These are phyloP conservation scores for Delonix regia DNA, from an alignment of 306 rosid species.

Conservation along the genomic window DNA sequence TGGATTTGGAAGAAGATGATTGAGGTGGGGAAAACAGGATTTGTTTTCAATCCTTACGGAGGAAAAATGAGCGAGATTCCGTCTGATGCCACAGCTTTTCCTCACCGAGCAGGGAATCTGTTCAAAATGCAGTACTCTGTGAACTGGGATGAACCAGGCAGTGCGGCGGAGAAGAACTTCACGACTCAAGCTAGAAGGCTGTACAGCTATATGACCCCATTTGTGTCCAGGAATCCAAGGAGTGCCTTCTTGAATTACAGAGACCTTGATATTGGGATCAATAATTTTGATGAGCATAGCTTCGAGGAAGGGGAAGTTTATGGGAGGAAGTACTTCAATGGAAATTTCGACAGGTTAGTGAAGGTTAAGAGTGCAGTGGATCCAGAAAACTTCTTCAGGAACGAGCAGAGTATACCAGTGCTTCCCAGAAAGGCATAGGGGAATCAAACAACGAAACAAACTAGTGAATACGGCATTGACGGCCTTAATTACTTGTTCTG, in stretches of 20 bases:
- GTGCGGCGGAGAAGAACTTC: constrained; percentile 31
- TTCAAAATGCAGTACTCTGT: constrained; percentile 53
- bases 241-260: constrained; percentile 52
- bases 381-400: constrained; percentile 51
- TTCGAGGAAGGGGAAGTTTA: constrained; percentile 47
- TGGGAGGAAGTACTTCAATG: constrained; percentile 48
- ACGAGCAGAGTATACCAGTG: constrained; percentile 51
- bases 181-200: constrained; percentile 27
- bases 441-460: not conserved
- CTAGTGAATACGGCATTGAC: not conserved
- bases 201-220: constrained; percentile 50
- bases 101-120: constrained; percentile 49
- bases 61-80: constrained; percentile 44
- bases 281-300: constrained; percentile 39
- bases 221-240: constrained; percentile 53
- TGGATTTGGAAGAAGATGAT: constrained; percentile 46
- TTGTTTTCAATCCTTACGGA: constrained; percentile 57
- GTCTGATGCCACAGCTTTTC: constrained; percentile 42
- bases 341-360: constrained; percentile 49
- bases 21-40: constrained; percentile 44
- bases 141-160: constrained; percentile 43
- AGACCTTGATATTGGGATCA: constrained; percentile 56
- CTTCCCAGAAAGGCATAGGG: not conserved
- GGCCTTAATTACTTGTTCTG: not conserved
- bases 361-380: constrained; percentile 49